phyloP scores from a whole-genome alignment of 2,329 filamentous ascomycete genomes.

The Ascochyta koolunga region DNA sequence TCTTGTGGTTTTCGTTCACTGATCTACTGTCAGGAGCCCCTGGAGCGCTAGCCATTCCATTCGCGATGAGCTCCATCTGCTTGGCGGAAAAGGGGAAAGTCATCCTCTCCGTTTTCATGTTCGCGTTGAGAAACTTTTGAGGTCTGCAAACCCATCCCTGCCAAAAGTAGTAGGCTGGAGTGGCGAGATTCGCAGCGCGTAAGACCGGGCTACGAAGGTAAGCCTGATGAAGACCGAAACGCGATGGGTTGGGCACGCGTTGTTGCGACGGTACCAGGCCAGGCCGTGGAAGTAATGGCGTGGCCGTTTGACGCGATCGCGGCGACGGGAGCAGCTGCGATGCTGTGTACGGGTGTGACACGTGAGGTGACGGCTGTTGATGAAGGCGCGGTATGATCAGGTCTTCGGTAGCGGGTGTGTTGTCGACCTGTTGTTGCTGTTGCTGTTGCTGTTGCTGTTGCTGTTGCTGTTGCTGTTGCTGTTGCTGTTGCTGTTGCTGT shows the following conservation, averaged over 20 bases:
- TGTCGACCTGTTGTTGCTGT: neutral
- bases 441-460: neutral
- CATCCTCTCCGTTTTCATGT: conserved; percentile 51
- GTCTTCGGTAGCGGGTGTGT: neutral
- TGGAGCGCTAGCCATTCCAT: conserved; percentile 28
- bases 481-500: neutral
- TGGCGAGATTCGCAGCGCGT: conserved; percentile 23
- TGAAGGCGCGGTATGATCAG: neutral
- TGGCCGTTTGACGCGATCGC: neutral
- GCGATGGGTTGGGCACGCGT: conserved; percentile 52
- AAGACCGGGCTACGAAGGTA: conserved; percentile 62
- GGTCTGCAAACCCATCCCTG: conserved; percentile 60
- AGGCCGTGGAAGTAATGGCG: conserved; percentile 45
- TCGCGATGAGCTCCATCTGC: conserved; percentile 48
- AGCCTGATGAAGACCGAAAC: conserved; percentile 63
- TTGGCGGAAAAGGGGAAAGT: conserved; percentile 55
- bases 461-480: neutral
- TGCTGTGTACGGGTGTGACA: neutral
- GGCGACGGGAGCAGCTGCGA: neutral
- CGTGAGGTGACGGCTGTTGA: neutral
- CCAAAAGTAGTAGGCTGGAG: conserved; percentile 63
- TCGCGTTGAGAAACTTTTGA: conserved; percentile 38
- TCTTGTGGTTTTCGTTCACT: conserved; percentile 60
- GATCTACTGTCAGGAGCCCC: conserved; percentile 38
- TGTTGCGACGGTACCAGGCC: conserved; percentile 45